Conservation (phyloP, 2,329 filamentous ascomycete genomes). For the Colletotrichum sp. region DNA sequence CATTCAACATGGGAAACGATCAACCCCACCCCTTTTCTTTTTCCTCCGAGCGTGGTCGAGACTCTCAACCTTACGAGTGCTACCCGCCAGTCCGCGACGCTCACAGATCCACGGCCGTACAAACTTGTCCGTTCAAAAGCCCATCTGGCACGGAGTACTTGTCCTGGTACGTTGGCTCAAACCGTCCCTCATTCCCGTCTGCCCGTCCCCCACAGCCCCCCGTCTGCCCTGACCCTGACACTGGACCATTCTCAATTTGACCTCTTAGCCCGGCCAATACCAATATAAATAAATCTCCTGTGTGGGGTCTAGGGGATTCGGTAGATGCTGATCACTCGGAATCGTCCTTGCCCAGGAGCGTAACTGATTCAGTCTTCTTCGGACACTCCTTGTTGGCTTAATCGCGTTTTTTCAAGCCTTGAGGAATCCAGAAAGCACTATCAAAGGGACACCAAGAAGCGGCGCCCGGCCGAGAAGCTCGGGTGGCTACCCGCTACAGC, state of each 20-base stretch:
- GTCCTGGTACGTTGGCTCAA: not conserved
- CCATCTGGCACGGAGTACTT: not conserved
- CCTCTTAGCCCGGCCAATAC: conserved; percentile 4
- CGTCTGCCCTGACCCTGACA: conserved; percentile 1
- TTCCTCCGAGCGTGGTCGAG: not conserved
- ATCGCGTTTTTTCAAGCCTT: not conserved
- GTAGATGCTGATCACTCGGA: conserved; percentile 17
- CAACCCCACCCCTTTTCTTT: not conserved
- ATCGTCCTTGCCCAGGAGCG: not conserved
- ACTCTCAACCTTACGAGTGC: not conserved
- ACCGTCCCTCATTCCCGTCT: not conserved
- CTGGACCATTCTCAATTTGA: not conserved
- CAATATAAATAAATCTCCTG: conserved; percentile 17
- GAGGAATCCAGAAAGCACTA: not conserved
- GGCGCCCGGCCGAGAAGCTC: not conserved
- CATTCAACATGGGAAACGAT: not conserved
- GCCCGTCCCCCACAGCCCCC: conserved; percentile 3
- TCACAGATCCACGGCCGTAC: not conserved
- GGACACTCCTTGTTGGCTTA: conserved; percentile 1
- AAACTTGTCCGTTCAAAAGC: not conserved
- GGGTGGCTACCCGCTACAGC: not conserved
- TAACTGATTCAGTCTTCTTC: conserved; percentile 10
- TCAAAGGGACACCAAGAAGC: not conserved
- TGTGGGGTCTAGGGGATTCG: conserved; percentile 8
- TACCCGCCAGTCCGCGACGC: not conserved